phyloP scores from a whole-genome alignment of 2,329 filamentous ascomycete species.

The Tolypocladium sp. region DNA sequence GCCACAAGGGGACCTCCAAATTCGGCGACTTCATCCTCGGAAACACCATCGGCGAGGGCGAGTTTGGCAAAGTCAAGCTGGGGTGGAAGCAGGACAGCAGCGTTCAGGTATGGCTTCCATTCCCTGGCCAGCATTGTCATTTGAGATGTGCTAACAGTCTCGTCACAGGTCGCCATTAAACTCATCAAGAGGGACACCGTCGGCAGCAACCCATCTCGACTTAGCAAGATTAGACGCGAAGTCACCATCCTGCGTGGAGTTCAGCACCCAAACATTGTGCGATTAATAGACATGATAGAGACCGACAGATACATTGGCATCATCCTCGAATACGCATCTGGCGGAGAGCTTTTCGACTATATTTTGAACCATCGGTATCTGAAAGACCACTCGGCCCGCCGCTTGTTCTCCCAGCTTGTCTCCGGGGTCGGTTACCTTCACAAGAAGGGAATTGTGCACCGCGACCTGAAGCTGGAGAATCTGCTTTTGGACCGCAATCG shows the following conservation, averaged over 20 bases:
- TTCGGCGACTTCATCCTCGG: constrained; percentile 96
- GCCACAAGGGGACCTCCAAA: constrained; percentile 60
- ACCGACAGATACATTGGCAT: constrained; percentile 96
- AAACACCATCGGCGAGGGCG: constrained; percentile 92
- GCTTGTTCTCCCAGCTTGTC: constrained; percentile 89
- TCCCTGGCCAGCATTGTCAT: background rate
- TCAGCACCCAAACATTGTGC: constrained; percentile 93
- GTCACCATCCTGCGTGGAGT: constrained; percentile 83
- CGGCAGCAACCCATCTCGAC: constrained; percentile 75
- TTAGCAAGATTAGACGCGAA: constrained; percentile 96
- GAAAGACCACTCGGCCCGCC: constrained; percentile 83
- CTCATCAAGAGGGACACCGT: constrained; percentile 88
- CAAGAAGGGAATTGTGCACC: constrained; percentile 96
- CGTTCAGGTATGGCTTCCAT: constrained; percentile 51
- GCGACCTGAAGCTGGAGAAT: constrained; percentile 95
- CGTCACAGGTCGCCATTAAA: constrained; percentile 82
- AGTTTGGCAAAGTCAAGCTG: constrained; percentile 97
- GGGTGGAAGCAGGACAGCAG: constrained; percentile 96
- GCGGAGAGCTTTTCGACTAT: constrained; percentile 95
- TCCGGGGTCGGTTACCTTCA: constrained; percentile 96
- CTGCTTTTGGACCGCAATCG: constrained; percentile 88
- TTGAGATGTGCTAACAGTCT: constrained; percentile 5
- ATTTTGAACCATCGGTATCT: constrained; percentile 95
- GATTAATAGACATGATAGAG: constrained; percentile 96
- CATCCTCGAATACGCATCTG: constrained; percentile 95